Percentiles rank a stretch among this genome's conserved stretches.
These are phyloP conservation scores for Penium margaritaceum DNA, from an alignment of 139 green algal genomes.

Conservation along the genomic window DNA sequence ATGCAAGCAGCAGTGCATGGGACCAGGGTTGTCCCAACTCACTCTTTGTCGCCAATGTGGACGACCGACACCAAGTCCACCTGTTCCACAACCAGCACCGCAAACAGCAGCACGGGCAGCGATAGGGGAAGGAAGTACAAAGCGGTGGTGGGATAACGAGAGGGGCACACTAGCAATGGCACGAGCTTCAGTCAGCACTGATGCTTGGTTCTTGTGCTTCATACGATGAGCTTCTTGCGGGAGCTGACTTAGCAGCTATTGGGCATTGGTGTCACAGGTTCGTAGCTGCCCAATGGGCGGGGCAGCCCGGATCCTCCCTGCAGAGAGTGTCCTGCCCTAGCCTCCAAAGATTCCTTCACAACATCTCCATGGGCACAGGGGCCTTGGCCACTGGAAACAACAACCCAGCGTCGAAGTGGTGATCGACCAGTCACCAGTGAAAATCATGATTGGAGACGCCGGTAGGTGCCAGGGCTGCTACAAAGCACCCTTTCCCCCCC, in stretches of 20 bases:
- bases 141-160: neutral
- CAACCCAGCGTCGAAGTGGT: no score
- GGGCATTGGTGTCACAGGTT: no score
- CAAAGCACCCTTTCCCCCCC: no score
- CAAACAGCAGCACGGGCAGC: neutral
- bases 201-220: neutral
- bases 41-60: constrained; percentile 36
- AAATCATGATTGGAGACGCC: no score
- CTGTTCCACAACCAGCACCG: neutral
- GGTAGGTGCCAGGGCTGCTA: no score
- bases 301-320: no score
- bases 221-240: neutral
- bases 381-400: no score
- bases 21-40: neutral
- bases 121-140: neutral
- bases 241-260: neutral
- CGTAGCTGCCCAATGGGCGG: no score
- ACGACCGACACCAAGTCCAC: constrained; percentile 37
- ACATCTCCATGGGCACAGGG: no score
- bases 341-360: no score
- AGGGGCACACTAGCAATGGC: neutral
- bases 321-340: no score
- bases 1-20: neutral
- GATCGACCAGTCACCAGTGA: no score
- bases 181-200: neutral